phyloP scores from a whole-genome alignment of 208 protist species.

The Wallacemonas sp. region DNA sequence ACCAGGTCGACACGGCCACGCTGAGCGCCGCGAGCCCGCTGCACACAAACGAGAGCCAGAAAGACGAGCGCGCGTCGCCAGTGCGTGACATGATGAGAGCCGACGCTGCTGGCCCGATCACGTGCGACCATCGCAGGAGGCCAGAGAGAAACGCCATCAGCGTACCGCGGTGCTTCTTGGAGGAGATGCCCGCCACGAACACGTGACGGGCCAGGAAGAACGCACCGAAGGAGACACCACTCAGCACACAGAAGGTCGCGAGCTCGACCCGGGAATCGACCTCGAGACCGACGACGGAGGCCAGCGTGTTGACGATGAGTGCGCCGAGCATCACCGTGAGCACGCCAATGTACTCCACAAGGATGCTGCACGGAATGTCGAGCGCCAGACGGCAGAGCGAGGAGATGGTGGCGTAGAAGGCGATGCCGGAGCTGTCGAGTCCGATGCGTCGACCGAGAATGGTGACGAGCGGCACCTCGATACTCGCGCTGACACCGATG shows the following conservation, averaged over 20 bases:
- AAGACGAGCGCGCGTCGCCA: slow-evolving; percentile 52
- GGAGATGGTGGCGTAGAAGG: slow-evolving; percentile 56
- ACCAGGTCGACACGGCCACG: not conserved
- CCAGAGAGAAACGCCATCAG: slow-evolving; percentile 77
- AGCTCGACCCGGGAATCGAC: slow-evolving; percentile 28
- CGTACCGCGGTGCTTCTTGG: slow-evolving; percentile 74
- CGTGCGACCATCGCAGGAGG: slow-evolving; percentile 77
- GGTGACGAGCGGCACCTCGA: slow-evolving; percentile 77
- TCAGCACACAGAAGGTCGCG: slow-evolving; percentile 54
- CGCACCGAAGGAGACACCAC: slow-evolving; percentile 62
- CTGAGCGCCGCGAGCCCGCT: slow-evolving; percentile 4
- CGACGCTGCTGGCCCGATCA: slow-evolving; percentile 58
- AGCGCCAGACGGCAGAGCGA: slow-evolving; percentile 51
- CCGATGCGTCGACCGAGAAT: slow-evolving; percentile 66
- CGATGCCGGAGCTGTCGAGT: slow-evolving; percentile 44
- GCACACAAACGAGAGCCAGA: slow-evolving; percentile 43
- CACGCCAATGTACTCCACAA: slow-evolving; percentile 70
- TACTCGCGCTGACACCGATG: slow-evolving; percentile 61
- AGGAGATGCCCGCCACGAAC: slow-evolving; percentile 62
- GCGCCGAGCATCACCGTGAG: slow-evolving; percentile 57
- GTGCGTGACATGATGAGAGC: slow-evolving; percentile 46
- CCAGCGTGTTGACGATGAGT: slow-evolving; percentile 44
- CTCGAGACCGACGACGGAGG: slow-evolving; percentile 34
- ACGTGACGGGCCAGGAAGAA: slow-evolving; percentile 87
- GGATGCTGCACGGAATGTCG: slow-evolving; percentile 69